Conservation (phyloP, 192 early-diverging fungal species). For the Coemansia asiatica region DNA sequence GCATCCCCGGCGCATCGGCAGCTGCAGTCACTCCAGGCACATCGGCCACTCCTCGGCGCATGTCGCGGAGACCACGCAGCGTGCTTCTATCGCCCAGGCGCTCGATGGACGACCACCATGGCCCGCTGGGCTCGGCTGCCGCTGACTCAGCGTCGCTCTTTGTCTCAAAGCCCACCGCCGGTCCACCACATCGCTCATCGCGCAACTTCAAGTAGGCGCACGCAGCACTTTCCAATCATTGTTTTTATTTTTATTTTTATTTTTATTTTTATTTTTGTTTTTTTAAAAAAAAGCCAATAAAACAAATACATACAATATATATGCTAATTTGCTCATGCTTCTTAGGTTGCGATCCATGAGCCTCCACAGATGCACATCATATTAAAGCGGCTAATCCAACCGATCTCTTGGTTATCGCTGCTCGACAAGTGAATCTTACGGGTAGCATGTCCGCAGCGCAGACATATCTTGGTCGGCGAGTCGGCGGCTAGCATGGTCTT, state of each 20-base stretch:
- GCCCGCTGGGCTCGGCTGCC: slow-evolving; percentile 4
- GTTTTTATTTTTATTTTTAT: background rate
- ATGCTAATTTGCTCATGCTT: background rate
- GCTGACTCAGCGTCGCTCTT: slow-evolving; percentile 30
- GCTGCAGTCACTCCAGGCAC: background rate
- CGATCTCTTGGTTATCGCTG: slow-evolving; percentile 4
- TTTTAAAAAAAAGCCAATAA: background rate
- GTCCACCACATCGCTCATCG: slow-evolving; percentile 26
- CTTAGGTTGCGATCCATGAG: slow-evolving; percentile 39
- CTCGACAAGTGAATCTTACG: slow-evolving; percentile 8
- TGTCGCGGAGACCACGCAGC: slow-evolving; percentile 46
- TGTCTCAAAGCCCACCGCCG: slow-evolving; percentile 20
- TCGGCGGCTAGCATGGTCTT: slow-evolving; percentile 43
- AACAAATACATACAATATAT: no score
- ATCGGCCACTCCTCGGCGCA: slow-evolving; percentile 26
- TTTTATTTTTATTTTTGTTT: no score
- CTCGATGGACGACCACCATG: slow-evolving; percentile 53
- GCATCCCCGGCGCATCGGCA: background rate
- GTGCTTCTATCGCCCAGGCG: slow-evolving; percentile 54
- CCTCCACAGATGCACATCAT: slow-evolving; percentile 49
- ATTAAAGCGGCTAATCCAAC: slow-evolving; percentile 41
- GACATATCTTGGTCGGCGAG: slow-evolving; percentile 27
- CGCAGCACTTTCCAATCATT: background rate
- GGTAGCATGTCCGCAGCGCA: slow-evolving; percentile 48
- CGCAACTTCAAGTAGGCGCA: slow-evolving; percentile 28